Evolutionary conservation across 2,329 filamentous ascomycete genomes (phyloP).

Genomic region (Diplocarpon mali): DNA sequence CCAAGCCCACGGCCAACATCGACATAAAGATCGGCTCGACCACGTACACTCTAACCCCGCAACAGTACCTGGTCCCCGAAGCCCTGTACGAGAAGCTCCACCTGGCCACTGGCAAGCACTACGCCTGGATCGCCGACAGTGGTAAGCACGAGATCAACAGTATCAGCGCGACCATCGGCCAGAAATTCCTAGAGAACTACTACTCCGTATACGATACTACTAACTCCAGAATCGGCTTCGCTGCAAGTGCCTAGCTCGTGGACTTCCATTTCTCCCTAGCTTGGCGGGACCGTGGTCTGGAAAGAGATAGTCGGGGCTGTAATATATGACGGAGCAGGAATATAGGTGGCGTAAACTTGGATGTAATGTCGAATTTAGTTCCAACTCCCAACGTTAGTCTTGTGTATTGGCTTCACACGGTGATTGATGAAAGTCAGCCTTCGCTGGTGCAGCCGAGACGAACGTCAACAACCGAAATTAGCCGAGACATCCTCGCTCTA

Average conservation of each 20-base stretch:
- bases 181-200: slow-evolving; percentile 27
- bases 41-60: slow-evolving; percentile 24
- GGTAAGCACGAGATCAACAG: slow-evolving; percentile 22
- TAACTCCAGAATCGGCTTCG: slow-evolving; percentile 19
- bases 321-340: no score
- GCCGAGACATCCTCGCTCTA: no score
- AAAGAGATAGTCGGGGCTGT: no score
- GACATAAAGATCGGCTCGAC: slow-evolving; percentile 22
- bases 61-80: slow-evolving; percentile 22
- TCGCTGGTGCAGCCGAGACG: no score
- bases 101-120: slow-evolving; percentile 22
- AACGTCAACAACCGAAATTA: no score
- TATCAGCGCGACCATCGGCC: slow-evolving; percentile 20
- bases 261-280: not conserved
- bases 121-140: slow-evolving; percentile 24
- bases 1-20: slow-evolving; percentile 24
- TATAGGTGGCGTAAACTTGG: no score
- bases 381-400: no score
- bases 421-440: no score
- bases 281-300: no score
- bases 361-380: no score
- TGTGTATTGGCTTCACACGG: no score
- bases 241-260: slow-evolving; percentile 14
- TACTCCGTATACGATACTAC: slow-evolving; percentile 24
- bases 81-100: slow-evolving; percentile 21